Evolutionary conservation across 129 eudicot species (phyloP).

Genomic region (Pittosporum tobira): DNA sequence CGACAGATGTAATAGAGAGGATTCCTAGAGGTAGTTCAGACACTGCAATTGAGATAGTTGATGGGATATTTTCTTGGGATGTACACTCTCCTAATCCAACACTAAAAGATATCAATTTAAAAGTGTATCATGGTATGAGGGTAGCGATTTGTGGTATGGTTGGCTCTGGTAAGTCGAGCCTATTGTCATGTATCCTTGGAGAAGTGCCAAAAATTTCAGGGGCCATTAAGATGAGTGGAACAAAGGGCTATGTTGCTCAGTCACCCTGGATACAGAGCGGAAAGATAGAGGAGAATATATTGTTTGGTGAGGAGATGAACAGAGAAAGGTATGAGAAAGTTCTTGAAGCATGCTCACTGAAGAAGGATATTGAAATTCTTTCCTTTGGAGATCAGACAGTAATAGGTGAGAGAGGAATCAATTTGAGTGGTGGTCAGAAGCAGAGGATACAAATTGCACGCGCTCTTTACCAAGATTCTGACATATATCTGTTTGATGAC

Average conservation of each 20-base stretch:
- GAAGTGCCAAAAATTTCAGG: constrained; percentile 74
- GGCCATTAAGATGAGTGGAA: constrained; percentile 45
- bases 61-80: constrained; percentile 77
- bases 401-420: constrained; percentile 92
- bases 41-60: constrained; percentile 44
- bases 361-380: constrained; percentile 73
- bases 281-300: constrained; percentile 65
- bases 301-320: constrained; percentile 73
- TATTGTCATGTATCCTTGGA: constrained; percentile 72
- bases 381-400: constrained; percentile 84
- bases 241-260: constrained; percentile 82
- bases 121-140: constrained; percentile 56
- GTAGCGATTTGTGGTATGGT: constrained; percentile 87
- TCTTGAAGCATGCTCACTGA: constrained; percentile 77
- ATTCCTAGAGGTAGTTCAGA: constrained; percentile 33
- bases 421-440: constrained; percentile 96
- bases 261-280: constrained; percentile 97
- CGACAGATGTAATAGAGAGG: constrained; percentile 45
- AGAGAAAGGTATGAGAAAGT: constrained; percentile 46
- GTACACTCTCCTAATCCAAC: constrained; percentile 27
- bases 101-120: constrained; percentile 48
- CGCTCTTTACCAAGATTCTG: constrained; percentile 89
- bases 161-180: constrained; percentile 89
- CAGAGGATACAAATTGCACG: constrained; percentile 94
- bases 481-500: constrained; percentile 78